Percentiles rank a stretch among this genome's conserved stretches.
These are phyloP conservation scores for Alternaria gansuensis DNA, from an alignment of 2,329 filamentous ascomycete species.

Conservation along the genomic window DNA sequence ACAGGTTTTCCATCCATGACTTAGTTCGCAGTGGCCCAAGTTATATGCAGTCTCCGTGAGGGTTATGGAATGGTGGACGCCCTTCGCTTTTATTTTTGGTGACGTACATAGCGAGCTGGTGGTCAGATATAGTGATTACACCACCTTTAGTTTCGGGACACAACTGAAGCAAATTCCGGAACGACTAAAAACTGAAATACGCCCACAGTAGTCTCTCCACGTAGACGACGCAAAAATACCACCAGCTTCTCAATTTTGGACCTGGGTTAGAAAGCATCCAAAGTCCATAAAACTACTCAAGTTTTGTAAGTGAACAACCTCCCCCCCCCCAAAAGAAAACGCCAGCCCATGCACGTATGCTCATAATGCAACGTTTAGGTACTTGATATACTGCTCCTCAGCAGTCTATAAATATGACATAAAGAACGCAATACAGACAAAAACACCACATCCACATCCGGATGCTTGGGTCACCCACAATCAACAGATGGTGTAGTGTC, in stretches of 20 bases:
- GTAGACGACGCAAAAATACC: background rate
- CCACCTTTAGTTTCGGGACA: no score
- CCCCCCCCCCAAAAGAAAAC: conserved; percentile 10
- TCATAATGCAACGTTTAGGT: conserved; percentile 21
- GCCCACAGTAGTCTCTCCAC: no score
- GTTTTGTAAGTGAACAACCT: conserved; percentile 7
- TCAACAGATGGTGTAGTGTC: background rate
- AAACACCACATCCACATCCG: background rate
- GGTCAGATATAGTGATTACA: no score
- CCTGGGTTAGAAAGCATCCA: background rate
- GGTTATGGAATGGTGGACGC: no score
- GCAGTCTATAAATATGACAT: conserved; percentile 23
- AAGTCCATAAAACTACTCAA: conserved; percentile 6
- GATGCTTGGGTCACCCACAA: background rate
- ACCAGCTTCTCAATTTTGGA: background rate
- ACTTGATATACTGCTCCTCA: conserved; percentile 35
- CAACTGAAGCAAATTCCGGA: no score
- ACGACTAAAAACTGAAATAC: no score
- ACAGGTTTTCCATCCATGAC: no score
- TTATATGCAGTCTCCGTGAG: no score
- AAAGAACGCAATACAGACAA: background rate
- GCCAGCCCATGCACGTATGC: conserved; percentile 24
- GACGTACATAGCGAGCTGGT: no score
- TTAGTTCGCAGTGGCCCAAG: no score
- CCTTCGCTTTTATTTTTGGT: no score